A percentile compares a stretch with the other conserved stretches of the same genome.
Evolutionary conservation across 2,329 filamentous ascomycete species (phyloP).

Genomic region (Didymella keratinophila): DNA sequence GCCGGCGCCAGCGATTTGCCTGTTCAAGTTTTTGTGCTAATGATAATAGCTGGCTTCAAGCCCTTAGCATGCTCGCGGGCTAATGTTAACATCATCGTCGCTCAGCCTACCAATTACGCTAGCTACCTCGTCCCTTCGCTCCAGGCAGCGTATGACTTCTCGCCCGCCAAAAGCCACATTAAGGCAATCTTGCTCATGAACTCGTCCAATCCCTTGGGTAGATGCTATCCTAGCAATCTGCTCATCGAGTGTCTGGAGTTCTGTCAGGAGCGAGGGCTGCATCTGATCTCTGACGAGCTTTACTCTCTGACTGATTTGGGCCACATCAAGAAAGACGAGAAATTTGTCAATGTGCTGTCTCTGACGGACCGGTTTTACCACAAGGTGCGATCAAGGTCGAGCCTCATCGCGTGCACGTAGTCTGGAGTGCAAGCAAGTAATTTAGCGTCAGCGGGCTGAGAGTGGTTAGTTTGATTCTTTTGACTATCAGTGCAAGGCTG

Average conservation of each 20-base stretch:
- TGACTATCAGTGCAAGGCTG: background rate
- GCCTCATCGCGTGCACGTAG: background rate
- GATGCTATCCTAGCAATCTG: background rate
- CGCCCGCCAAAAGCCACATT: background rate
- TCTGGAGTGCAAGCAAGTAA: background rate
- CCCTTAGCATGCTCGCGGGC: background rate
- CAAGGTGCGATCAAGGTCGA: background rate
- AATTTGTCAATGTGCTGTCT: background rate
- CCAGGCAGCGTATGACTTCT: background rate
- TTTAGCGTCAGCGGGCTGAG: background rate
- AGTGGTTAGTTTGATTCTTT: background rate
- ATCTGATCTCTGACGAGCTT: background rate
- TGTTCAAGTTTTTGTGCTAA: too few relatives aligned
- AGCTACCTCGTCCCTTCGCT: background rate
- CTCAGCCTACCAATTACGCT: background rate
- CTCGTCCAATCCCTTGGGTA: background rate
- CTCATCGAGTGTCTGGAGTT: background rate
- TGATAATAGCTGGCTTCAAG: conserved; percentile 3
- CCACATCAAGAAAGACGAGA: background rate
- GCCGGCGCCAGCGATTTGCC: conserved; percentile 4
- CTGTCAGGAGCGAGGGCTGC: background rate
- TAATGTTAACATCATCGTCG: background rate
- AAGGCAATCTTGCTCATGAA: background rate
- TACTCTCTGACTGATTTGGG: background rate
- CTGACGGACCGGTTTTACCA: background rate